phyloP scores from a whole-genome alignment of 2,329 filamentous ascomycete genomes.

The Emericellopsis atlantica region DNA sequence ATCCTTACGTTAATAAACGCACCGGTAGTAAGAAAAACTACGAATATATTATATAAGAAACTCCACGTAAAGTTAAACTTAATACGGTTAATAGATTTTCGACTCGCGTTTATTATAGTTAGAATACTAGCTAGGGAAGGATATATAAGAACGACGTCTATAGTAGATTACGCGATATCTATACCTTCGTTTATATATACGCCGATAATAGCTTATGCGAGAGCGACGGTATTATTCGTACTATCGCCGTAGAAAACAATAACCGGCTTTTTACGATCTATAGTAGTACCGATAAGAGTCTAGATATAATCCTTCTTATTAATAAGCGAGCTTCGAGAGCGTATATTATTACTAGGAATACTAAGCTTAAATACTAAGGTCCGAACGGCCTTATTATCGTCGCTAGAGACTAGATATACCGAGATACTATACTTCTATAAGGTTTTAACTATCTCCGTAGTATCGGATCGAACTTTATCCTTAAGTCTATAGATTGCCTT shows the following conservation, averaged over 20 bases:
- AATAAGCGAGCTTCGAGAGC: slow-evolving; percentile 27
- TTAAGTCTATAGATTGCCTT: slow-evolving; percentile 30
- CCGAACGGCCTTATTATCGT: slow-evolving; percentile 36
- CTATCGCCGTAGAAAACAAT: slow-evolving; percentile 52
- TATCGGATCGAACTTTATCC: slow-evolving; percentile 32
- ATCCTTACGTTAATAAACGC: slow-evolving; percentile 40
- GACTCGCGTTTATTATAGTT: slow-evolving; percentile 33
- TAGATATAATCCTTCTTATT: slow-evolving; percentile 34
- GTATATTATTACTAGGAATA: slow-evolving; percentile 23
- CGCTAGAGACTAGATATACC: slow-evolving; percentile 38
- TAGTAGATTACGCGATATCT: slow-evolving; percentile 42
- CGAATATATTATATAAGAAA: slow-evolving; percentile 48
- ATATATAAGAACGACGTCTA: slow-evolving; percentile 44
- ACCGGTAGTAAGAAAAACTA: slow-evolving; percentile 46
- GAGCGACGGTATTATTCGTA: slow-evolving; percentile 49
- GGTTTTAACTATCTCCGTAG: slow-evolving; percentile 16
- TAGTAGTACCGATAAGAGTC: slow-evolving; percentile 13
- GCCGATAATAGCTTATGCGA: slow-evolving; percentile 46
- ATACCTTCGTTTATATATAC: slow-evolving; percentile 38
- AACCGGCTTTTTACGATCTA: slow-evolving; percentile 4
- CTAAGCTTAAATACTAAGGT: slow-evolving; percentile 22
- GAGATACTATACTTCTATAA: slow-evolving; percentile 24
- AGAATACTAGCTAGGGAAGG: slow-evolving; percentile 36
- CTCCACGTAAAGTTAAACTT: slow-evolving; percentile 52
- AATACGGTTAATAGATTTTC: slow-evolving; percentile 25